These are phyloP conservation scores for Arctium minus DNA, from an alignment of 129 eudicot genomes.

Conservation along the genomic window DNA sequence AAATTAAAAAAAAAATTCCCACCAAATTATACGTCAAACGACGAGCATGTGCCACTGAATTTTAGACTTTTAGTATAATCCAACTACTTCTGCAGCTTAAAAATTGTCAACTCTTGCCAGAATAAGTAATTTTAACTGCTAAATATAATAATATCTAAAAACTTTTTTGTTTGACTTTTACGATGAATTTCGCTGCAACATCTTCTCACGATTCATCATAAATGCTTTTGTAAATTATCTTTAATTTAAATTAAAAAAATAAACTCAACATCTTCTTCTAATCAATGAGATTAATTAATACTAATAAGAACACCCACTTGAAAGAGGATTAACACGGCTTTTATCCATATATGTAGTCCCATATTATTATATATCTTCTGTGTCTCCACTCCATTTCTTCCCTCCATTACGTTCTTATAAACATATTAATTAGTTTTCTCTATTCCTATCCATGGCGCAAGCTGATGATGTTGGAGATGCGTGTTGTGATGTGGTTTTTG, in stretches of 20 bases:
- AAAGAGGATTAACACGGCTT: not conserved
- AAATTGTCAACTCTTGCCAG: constrained; percentile 2
- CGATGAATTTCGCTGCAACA: not conserved
- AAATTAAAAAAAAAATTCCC: not conserved
- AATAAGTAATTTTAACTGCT: not conserved
- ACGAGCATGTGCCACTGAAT: not conserved
- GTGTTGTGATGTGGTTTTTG: constrained; percentile 5
- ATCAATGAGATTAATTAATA: not conserved
- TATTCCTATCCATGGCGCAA: constrained; percentile 5
- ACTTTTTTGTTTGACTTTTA: not conserved
- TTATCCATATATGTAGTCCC: not conserved
- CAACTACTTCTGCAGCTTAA: not conserved
- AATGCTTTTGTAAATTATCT: not conserved
- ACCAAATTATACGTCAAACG: not conserved
- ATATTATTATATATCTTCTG: not conserved
- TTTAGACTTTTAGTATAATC: not conserved
- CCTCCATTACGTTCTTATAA: not conserved
- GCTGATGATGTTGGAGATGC: constrained; percentile 2
- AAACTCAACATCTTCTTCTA: not conserved
- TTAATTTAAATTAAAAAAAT: not conserved
- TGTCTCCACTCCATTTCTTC: not conserved
- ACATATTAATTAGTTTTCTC: not conserved
- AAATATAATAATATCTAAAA: not conserved
- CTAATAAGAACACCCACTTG: not conserved
- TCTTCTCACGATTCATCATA: not conserved